Conservation (phyloP, 495 filamentous ascomycete genomes). For the Extremus antarcticus region DNA sequence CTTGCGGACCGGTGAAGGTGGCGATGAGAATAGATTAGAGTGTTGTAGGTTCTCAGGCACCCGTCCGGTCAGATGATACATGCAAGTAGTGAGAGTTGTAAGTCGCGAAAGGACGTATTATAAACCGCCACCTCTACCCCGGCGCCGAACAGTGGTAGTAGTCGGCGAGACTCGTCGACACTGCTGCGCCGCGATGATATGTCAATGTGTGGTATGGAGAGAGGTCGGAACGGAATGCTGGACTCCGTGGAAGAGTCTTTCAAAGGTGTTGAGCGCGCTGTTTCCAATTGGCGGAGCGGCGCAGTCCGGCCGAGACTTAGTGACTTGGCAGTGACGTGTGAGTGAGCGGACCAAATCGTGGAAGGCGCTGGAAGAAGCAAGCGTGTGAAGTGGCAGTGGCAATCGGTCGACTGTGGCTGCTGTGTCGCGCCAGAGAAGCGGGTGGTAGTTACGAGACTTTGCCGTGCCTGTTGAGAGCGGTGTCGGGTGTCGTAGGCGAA, state of each 20-base stretch:
- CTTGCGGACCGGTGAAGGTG: conserved; percentile 1
- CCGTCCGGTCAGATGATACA: neutral
- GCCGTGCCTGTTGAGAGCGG: neutral
- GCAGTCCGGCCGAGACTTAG: neutral
- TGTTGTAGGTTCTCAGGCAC: neutral
- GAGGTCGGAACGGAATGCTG: neutral
- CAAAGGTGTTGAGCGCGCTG: neutral
- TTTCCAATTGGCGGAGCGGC: neutral
- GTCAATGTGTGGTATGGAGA: neutral
- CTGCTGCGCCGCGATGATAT: conserved; percentile 1
- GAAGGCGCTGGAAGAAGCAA: neutral
- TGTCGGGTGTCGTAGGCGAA: neutral
- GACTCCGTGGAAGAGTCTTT: neutral
- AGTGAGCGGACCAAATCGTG: too few species aligned
- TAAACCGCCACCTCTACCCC: neutral
- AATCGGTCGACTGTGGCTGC: neutral
- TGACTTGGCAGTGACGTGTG: neutral
- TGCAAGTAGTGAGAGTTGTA: neutral
- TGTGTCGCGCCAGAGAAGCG: neutral
- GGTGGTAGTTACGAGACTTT: neutral
- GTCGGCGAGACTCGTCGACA: too few species aligned
- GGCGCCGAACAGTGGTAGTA: too few species aligned
- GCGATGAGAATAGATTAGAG: conserved; percentile 1
- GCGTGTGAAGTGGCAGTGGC: neutral
- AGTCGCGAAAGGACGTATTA: neutral